These are phyloP conservation scores for Schoenoplectus tabernaemontani DNA, from an alignment of 202 grass and related monocot genomes.

Conservation along the genomic window DNA sequence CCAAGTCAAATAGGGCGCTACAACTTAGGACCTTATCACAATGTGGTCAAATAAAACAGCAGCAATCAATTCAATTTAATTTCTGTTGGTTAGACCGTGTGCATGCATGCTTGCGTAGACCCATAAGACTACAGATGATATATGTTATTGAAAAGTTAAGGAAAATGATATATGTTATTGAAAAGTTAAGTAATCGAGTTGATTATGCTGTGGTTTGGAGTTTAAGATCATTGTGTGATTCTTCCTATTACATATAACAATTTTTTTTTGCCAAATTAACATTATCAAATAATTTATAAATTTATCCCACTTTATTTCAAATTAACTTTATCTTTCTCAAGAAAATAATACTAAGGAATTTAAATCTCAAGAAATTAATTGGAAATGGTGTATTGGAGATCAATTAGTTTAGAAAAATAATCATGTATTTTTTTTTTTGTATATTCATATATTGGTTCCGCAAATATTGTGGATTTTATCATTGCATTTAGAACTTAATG, in stretches of 20 bases:
- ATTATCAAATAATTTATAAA: no score
- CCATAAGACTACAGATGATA: not conserved
- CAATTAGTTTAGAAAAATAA: not conserved
- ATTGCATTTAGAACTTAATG: not conserved
- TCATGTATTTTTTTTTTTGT: not conserved
- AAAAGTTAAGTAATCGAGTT: no score
- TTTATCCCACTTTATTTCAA: no score
- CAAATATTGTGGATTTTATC: not conserved
- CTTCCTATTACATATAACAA: no score
- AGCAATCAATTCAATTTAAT: not conserved
- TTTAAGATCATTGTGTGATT: no score
- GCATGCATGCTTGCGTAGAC: not conserved
- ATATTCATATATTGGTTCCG: not conserved
- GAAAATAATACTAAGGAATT: no score
- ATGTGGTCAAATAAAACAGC: conserved; percentile 3
- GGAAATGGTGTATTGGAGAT: not conserved
- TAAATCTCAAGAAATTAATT: not conserved
- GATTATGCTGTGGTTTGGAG: no score
- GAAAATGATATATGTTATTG: not conserved
- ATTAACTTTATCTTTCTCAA: no score
- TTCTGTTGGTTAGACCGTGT: not conserved
- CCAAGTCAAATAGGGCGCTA: conserved; percentile 7
- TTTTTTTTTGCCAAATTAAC: no score
- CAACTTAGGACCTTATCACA: not conserved
- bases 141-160: not conserved